Evolutionary conservation across 106 monocot species (phyloP).

Genomic region (Iris macrosiphon): DNA sequence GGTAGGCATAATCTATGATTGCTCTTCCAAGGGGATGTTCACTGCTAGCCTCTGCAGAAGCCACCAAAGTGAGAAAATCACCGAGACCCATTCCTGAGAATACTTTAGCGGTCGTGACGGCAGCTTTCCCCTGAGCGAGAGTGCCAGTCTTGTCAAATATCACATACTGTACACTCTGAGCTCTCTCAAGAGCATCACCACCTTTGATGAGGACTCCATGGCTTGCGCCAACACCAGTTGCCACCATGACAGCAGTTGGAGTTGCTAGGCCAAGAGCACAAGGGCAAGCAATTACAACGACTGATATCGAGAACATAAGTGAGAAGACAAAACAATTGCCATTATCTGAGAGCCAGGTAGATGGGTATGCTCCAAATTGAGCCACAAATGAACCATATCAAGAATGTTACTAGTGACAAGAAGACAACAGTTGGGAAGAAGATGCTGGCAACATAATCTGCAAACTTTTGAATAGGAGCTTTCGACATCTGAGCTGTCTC

Average conservation of each 20-base stretch:
- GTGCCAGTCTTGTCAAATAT: slow-evolving; percentile 98
- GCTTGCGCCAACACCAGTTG: slow-evolving; percentile 89
- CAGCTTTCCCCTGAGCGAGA: slow-evolving; percentile 84
- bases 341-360: slow-evolving; percentile 63
- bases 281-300: slow-evolving; percentile 95
- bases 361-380: slow-evolving; percentile 76
- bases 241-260: slow-evolving; percentile 99
- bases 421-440: slow-evolving; percentile 79
- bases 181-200: slow-evolving; percentile 94
- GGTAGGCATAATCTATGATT: slow-evolving; percentile 73
- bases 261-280: slow-evolving; percentile 98
- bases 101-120: slow-evolving; percentile 54
- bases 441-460: slow-evolving; percentile 91
- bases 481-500: slow-evolving; percentile 99
- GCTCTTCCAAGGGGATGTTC: slow-evolving; percentile 95
- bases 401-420: slow-evolving; percentile 71
- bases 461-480: slow-evolving; percentile 97
- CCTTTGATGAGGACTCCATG: slow-evolving; percentile 95
- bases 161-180: slow-evolving; percentile 61
- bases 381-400: slow-evolving; percentile 88
- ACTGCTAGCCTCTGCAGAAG: slow-evolving; percentile 96
- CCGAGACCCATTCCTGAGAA: slow-evolving; percentile 66
- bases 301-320: slow-evolving; percentile 96
- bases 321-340: slow-evolving; percentile 90
- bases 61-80: slow-evolving; percentile 75